These are phyloP conservation scores for Fusarium continuum DNA, from an alignment of 2,329 filamentous ascomycete genomes.

Conservation along the genomic window DNA sequence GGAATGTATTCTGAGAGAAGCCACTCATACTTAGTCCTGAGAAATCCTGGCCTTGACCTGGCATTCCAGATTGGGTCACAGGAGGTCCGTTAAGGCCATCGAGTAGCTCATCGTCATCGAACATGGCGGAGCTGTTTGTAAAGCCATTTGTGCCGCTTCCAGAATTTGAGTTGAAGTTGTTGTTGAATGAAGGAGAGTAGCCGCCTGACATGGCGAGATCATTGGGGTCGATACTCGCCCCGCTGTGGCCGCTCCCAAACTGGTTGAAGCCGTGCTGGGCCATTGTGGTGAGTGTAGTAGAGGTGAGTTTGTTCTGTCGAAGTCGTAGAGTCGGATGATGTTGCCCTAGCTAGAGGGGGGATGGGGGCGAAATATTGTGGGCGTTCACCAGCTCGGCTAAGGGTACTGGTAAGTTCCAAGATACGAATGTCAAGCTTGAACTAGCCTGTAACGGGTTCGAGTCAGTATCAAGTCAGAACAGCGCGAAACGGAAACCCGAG, in stretches of 20 bases:
- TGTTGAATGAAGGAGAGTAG: conserved; percentile 67
- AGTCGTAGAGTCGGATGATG: conserved; percentile 29
- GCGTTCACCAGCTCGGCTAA: conserved; percentile 36
- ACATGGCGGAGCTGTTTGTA: conserved; percentile 78
- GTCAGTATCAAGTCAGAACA: conserved; percentile 33
- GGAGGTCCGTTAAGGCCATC: conserved; percentile 72
- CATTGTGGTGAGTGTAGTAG: conserved; percentile 51
- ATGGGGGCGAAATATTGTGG: conserved; percentile 41
- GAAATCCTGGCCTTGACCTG: conserved; percentile 65
- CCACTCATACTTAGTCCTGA: conserved; percentile 64
- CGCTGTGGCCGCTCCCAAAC: conserved; percentile 63
- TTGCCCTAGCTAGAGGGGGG: conserved; percentile 33
- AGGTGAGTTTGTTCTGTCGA: conserved; percentile 11
- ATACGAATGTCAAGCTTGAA: conserved; percentile 24
- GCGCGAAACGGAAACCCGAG: conserved; percentile 26
- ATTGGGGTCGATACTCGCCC: conserved; percentile 80
- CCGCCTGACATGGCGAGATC: conserved; percentile 76
- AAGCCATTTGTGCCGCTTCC: conserved; percentile 74
- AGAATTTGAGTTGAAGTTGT: conserved; percentile 64
- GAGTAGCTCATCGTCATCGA: conserved; percentile 88
- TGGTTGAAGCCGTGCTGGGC: conserved; percentile 66
- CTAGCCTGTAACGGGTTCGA: conserved; percentile 28
- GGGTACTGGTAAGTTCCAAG: conserved; percentile 25
- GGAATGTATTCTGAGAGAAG: conserved; percentile 62
- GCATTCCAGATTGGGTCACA: conserved; percentile 61